Conservation (phyloP, 176 grass and related monocot genomes). For the Olyra latifolia region DNA sequence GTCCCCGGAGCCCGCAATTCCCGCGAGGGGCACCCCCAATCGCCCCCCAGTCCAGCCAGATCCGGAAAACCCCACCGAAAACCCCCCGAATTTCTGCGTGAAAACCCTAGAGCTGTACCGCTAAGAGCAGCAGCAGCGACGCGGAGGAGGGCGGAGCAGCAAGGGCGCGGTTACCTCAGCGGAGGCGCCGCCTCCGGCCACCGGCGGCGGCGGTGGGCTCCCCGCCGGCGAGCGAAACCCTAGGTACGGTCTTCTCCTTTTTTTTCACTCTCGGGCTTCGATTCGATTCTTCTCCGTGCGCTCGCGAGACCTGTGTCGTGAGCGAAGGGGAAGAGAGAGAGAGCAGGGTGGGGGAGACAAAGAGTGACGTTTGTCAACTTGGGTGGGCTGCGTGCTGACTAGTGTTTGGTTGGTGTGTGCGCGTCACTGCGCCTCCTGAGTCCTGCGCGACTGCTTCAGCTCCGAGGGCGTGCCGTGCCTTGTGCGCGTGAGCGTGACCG, state of each 20-base stretch:
- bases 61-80: not conserved
- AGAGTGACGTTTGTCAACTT: conserved; percentile 51
- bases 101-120: conserved; percentile 10
- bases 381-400: conserved; percentile 34
- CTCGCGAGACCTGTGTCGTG: conserved; percentile 34
- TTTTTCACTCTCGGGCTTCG: not conserved
- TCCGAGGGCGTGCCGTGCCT: not conserved
- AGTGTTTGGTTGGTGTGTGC: conserved; percentile 20
- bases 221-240: conserved; percentile 27
- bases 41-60: conserved; percentile 10
- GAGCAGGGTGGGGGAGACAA: conserved; percentile 22
- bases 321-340: conserved; percentile 10
- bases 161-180: conserved; percentile 15
- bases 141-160: not conserved
- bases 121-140: not conserved
- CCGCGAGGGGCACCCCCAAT: not conserved
- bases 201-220: conserved; percentile 2
- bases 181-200: not conserved
- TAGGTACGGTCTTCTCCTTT: conserved; percentile 11
- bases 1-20: conserved; percentile 14
- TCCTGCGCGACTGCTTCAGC: conserved; percentile 1
- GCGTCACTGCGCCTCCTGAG: not conserved
- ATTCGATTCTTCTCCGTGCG: conserved; percentile 31
- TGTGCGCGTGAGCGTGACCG: not conserved
- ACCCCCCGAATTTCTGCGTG: not conserved